phyloP scores from a whole-genome alignment of 352 stramenopile species.

The Globisporangium spinosum region DNA sequence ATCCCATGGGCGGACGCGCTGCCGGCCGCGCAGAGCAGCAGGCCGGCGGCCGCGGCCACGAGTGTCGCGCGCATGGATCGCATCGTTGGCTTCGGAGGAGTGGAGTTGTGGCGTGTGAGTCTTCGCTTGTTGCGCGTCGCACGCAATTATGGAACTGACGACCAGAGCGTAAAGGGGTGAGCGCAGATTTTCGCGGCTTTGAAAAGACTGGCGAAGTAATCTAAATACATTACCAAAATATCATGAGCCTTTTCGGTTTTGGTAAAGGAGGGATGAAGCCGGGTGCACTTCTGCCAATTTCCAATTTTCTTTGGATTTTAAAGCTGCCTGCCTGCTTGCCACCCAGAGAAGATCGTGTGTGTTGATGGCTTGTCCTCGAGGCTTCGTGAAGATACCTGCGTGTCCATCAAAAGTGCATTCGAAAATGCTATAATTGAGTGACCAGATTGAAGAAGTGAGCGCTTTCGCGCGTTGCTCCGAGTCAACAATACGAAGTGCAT shows the following conservation, averaged over 20 bases:
- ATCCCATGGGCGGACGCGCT: conserved; percentile 16
- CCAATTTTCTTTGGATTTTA: neutral
- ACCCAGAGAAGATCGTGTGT: neutral
- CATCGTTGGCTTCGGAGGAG: neutral
- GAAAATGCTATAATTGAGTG: conserved; percentile 11
- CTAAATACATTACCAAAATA: neutral
- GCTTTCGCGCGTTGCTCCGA: neutral
- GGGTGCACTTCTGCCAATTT: neutral
- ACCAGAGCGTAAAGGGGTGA: conserved; percentile 5
- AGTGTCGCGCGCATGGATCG: conserved; percentile 20
- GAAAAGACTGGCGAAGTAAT: neutral
- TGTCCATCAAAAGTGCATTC: neutral
- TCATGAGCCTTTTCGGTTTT: neutral
- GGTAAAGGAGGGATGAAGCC: neutral
- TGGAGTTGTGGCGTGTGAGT: too few relatives aligned
- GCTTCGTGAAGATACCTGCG: neutral
- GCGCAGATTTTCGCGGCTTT: neutral
- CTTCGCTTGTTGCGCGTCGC: neutral
- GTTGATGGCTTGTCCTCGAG: neutral
- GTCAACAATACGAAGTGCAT: conserved; percentile 11
- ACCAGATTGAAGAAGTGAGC: neutral
- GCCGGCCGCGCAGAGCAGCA: conserved; percentile 19
- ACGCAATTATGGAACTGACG: conserved; percentile 6
- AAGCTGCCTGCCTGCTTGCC: neutral
- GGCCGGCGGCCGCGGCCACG: neutral